Percentiles rank a stretch among this genome's conserved stretches.
Conservation (phyloP, 2,329 filamentous ascomycete genomes). For the Claviceps humidiphila region DNA sequence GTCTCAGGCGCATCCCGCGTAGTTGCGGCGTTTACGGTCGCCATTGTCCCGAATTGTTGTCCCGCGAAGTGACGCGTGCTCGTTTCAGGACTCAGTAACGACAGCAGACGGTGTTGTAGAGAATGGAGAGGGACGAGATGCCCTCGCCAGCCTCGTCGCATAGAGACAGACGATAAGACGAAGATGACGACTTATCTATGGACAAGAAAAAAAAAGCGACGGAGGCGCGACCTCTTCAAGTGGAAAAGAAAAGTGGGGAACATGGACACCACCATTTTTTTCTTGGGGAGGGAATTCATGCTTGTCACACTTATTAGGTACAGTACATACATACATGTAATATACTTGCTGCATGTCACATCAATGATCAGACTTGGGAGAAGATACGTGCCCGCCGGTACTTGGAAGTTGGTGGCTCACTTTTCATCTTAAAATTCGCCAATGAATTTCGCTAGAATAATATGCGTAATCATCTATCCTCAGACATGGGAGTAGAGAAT, state of each 20-base stretch:
- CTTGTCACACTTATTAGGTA: too few relatives aligned
- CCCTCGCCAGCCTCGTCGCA: slow-evolving; percentile 2
- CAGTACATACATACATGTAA: not conserved
- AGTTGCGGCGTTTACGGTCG: slow-evolving; percentile 12
- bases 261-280: not conserved
- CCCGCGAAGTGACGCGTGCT: not conserved
- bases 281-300: too few relatives aligned
- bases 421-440: not conserved
- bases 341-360: not conserved
- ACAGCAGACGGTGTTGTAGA: not conserved
- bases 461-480: not conserved
- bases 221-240: not conserved
- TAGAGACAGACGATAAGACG: not conserved
- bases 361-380: too few relatives aligned
- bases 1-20: slow-evolving; percentile 8
- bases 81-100: not conserved
- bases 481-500: not conserved
- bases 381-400: not conserved
- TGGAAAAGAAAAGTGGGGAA: not conserved
- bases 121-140: not conserved
- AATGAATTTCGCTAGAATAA: slow-evolving; percentile 1
- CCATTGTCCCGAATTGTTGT: slow-evolving; percentile 20
- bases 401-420: not conserved
- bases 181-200: not conserved
- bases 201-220: not conserved